phyloP scores from a whole-genome alignment of 495 filamentous ascomycete genomes.

The Penicillium goetzii region DNA sequence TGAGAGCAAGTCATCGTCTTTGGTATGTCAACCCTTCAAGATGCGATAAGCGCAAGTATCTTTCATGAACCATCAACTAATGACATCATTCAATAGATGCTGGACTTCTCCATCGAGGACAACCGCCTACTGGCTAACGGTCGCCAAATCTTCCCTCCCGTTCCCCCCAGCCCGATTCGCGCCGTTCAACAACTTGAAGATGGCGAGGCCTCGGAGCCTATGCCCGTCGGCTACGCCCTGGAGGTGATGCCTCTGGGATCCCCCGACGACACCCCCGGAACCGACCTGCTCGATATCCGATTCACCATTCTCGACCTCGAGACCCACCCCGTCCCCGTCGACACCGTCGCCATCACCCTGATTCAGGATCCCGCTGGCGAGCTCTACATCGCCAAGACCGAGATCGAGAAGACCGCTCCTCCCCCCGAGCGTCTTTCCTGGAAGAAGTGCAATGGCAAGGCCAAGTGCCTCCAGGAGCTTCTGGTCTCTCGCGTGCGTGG shows the following conservation, averaged over 20 bases:
- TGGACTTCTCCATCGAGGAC: constrained; percentile 49
- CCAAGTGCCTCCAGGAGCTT: constrained; percentile 46
- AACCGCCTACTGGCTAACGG: constrained; percentile 52
- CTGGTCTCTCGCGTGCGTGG: constrained; percentile 43
- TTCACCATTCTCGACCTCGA: constrained; percentile 56
- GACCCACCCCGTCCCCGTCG: constrained; percentile 52
- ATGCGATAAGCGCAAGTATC: not conserved
- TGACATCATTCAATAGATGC: constrained; percentile 26
- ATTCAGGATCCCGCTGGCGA: constrained; percentile 42
- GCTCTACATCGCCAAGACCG: constrained; percentile 43
- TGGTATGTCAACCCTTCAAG: constrained; percentile 36
- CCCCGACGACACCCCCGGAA: constrained; percentile 32
- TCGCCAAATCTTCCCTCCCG: constrained; percentile 53
- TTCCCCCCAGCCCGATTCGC: constrained; percentile 38
- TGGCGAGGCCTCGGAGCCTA: constrained; percentile 40
- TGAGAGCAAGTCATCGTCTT: constrained; percentile 41
- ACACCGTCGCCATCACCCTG: constrained; percentile 50
- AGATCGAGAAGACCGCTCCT: constrained; percentile 42
- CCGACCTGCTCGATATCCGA: constrained; percentile 43
- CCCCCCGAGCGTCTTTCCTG: constrained; percentile 41
- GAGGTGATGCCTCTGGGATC: constrained; percentile 43
- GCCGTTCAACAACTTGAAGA: constrained; percentile 44
- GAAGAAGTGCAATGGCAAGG: constrained; percentile 46
- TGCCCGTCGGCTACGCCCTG: constrained; percentile 48
- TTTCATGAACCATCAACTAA: not conserved